A percentile compares a stretch with the other conserved stretches of the same genome.
These are phyloP conservation scores for Rubus parviflorus DNA, from an alignment of 306 rosid species.

Conservation along the genomic window DNA sequence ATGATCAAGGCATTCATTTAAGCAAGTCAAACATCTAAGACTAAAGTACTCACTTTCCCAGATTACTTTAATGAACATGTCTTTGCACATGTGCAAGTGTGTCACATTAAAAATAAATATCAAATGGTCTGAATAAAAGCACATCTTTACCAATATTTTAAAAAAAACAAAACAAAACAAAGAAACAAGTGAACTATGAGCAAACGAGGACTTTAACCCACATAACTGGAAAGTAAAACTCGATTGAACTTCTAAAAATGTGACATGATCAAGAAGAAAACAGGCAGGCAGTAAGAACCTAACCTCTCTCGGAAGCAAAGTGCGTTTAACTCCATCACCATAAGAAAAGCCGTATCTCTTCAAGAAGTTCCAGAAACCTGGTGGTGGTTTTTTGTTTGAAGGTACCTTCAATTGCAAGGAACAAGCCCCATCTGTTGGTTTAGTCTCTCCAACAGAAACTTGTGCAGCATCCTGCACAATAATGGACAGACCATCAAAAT, in stretches of 20 bases:
- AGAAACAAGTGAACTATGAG: background rate
- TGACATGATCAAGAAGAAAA: slow-evolving; percentile 17
- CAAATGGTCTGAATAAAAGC: background rate
- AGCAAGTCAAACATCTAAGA: background rate
- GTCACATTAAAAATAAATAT: background rate
- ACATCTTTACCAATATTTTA: background rate
- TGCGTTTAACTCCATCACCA: slow-evolving; percentile 58
- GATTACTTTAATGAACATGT: background rate
- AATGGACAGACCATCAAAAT: background rate
- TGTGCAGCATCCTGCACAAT: slow-evolving; percentile 58
- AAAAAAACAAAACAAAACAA: background rate
- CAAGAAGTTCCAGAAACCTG: slow-evolving; percentile 69
- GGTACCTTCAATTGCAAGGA: slow-evolving; percentile 60
- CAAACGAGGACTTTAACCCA: background rate
- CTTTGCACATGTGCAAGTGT: background rate
- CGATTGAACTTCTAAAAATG: background rate
- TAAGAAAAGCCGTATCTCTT: slow-evolving; percentile 76
- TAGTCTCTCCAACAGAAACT: slow-evolving; percentile 67
- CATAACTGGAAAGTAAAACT: background rate
- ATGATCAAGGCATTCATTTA: background rate
- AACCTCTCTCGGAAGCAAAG: slow-evolving; percentile 94
- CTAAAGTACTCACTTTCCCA: background rate
- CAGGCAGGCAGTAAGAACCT: slow-evolving; percentile 32
- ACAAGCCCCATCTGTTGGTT: slow-evolving; percentile 65
- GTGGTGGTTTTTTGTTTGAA: slow-evolving; percentile 35